Conservation (phyloP, 148 eudicot species). For the Diospyros lotus region DNA sequence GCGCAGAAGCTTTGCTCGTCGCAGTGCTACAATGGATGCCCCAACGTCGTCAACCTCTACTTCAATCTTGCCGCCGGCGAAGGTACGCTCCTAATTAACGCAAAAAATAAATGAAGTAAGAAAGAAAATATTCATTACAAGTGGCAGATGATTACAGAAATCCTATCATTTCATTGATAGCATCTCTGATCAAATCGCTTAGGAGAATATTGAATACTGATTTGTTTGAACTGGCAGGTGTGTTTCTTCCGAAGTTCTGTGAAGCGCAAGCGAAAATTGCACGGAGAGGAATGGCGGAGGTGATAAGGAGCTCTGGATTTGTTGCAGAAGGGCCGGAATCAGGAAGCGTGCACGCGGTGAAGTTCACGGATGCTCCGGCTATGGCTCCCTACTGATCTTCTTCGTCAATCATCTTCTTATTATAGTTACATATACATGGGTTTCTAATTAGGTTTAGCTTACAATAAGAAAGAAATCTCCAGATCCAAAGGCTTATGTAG, state of each 20-base stretch:
- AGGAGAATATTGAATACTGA: too few relatives aligned
- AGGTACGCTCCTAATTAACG: conserved; percentile 31
- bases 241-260: conserved; percentile 63
- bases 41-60: conserved; percentile 69
- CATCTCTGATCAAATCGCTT: too few relatives aligned
- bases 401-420: not conserved
- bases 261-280: conserved; percentile 27
- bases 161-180: too few relatives aligned
- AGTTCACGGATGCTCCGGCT: conserved; percentile 19
- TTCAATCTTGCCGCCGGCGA: conserved; percentile 76
- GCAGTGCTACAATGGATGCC: conserved; percentile 52
- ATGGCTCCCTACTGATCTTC: conserved; percentile 1
- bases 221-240: conserved; percentile 25
- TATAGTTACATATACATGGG: too few relatives aligned
- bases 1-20: conserved; percentile 59
- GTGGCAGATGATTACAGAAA: too few relatives aligned
- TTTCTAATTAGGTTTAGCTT: too few relatives aligned
- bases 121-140: too few relatives aligned
- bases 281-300: conserved; percentile 49
- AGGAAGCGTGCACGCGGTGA: not conserved
- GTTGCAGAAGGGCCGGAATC: conserved; percentile 32
- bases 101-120: too few relatives aligned
- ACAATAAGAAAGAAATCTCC: too few relatives aligned
- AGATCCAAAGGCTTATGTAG: too few relatives aligned
- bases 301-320: conserved; percentile 42